phyloP scores from a whole-genome alignment of 2,329 filamentous ascomycete genomes.

The Ilyonectria sp. region DNA sequence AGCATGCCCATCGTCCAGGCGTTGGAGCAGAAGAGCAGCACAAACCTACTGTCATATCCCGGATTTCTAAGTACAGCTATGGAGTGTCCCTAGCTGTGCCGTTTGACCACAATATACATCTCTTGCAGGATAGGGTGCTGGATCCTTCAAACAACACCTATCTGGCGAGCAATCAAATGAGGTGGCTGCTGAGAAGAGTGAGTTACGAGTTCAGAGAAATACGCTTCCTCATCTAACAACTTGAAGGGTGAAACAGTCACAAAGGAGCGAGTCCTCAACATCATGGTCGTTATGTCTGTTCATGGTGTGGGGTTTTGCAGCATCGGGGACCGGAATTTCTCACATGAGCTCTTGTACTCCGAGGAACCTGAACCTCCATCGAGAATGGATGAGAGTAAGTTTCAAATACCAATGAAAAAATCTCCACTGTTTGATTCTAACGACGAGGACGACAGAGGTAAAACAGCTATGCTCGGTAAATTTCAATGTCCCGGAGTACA shows the following conservation, averaged over 20 bases:
- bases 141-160: background rate
- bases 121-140: background rate
- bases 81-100: background rate
- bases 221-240: background rate
- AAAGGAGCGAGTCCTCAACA: background rate
- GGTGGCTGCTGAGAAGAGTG: constrained; percentile 13
- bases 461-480: background rate
- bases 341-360: background rate
- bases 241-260: background rate
- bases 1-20: background rate
- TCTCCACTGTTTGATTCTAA: background rate
- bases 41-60: background rate
- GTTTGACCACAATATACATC: background rate
- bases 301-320: background rate
- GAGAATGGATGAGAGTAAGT: background rate
- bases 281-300: background rate
- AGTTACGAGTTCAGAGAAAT: background rate
- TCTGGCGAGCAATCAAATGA: constrained; percentile 4
- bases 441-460: background rate
- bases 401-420: background rate
- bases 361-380: background rate
- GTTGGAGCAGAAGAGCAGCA: background rate
- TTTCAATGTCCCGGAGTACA: background rate
- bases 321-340: background rate
- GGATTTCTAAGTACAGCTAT: constrained; percentile 8